Evolutionary conservation across 1,284 basidiomycete species (phyloP), one percentile per base, ranked within the genome.

Genomic region (Naganishia cerealis): DNA sequence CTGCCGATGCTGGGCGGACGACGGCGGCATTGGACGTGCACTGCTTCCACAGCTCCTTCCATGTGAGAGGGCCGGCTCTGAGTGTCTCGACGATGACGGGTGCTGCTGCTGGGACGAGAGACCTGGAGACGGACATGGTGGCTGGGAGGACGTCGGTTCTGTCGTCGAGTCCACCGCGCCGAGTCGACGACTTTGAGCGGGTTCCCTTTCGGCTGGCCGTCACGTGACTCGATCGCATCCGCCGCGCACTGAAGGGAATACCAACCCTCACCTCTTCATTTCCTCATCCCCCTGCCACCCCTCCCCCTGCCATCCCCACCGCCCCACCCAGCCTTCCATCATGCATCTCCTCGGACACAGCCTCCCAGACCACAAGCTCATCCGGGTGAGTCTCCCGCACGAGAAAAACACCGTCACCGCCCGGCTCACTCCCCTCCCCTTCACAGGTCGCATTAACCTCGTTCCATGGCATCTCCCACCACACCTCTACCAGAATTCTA

Each of bases 391-490:
- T 68, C 29, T 8, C 24, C 40, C 29, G 7, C 16, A 15, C 3
- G 24, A 2, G 50, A 3, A 3, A 53, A 9, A 6, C 39, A 38
- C 16, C n/a, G 16, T 15, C 36, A 26, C 10, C 15, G 24, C 33
- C 21, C 21, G 46, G 12, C 42, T 12, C 21, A 26, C 42, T 13
- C 21, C 52, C n/a, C 57, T 24, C 40, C 29, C 13, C 1, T 36
- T 10, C 54, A 16, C 75, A 85, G 84, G 81, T 85, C 72, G 84
- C 84, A 9, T 75, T 86, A 43, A 80, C 79, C 7, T 78, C 80
- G 46, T 85, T 85, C 74, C 83, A 84, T 75, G 85, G 85, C 57
- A 81, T 86, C 67, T 80, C 78, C 4, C 79, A 84, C 68, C 70
- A 74, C 43, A 81, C 80, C 12, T 77, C 84, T 1, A 71, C 75